Evolutionary conservation across 1,284 basidiomycete species (phyloP).

Genomic region (Wallemia mellicola): DNA sequence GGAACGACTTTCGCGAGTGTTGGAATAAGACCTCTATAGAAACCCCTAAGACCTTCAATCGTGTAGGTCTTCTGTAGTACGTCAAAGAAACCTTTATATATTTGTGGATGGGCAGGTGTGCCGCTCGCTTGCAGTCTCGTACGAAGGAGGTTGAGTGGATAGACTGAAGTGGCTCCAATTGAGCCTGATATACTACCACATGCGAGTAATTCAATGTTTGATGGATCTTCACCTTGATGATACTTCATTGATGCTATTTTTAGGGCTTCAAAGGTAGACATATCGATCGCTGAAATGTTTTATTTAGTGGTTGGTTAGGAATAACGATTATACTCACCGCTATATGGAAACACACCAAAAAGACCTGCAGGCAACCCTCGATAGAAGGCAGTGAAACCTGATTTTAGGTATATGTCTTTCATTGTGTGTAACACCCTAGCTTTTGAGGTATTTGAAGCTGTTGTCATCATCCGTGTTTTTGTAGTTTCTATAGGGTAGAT

Average conservation of each 20-base stretch:
- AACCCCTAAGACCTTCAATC: constrained; percentile 69
- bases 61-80: constrained; percentile 52
- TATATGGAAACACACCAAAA: constrained; percentile 59
- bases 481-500: constrained; percentile 16
- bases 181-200: constrained; percentile 71
- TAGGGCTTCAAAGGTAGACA: constrained; percentile 77
- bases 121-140: constrained; percentile 89
- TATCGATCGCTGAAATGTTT: constrained; percentile 55
- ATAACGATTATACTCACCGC: constrained; percentile 11
- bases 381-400: constrained; percentile 4
- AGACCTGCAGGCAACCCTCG: constrained; percentile 35
- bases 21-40: constrained; percentile 75
- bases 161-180: constrained; percentile 71
- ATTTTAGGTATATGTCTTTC: neutral
- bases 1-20: constrained; percentile 84
- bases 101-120: constrained; percentile 63
- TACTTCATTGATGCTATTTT: constrained; percentile 55
- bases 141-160: constrained; percentile 71
- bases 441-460: neutral
- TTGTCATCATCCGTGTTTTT: constrained; percentile 22
- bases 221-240: constrained; percentile 50
- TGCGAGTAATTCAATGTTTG: constrained; percentile 44
- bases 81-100: constrained; percentile 62
- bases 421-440: constrained; percentile 1
- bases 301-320: constrained; percentile 14